These are phyloP conservation scores for Hypoxylon cercidicola DNA, from an alignment of 495 filamentous ascomycete genomes.

Conservation along the genomic window DNA sequence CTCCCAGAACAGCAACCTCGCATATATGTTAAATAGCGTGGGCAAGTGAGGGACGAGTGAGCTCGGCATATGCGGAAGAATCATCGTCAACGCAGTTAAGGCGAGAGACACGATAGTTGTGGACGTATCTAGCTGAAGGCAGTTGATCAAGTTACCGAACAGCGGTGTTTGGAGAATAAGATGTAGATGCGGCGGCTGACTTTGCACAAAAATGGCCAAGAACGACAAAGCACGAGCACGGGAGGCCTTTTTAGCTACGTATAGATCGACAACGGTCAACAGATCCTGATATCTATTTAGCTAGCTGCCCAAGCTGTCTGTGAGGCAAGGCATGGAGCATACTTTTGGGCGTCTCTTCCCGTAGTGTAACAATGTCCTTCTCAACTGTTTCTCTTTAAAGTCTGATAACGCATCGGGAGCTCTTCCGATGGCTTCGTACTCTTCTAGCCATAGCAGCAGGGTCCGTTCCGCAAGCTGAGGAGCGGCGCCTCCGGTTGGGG, in stretches of 20 bases:
- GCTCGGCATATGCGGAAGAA: constrained; percentile 77
- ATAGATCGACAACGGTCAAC: constrained; percentile 66
- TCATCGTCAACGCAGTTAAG: constrained; percentile 75
- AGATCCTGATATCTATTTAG: constrained; percentile 62
- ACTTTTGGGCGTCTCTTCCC: constrained; percentile 76
- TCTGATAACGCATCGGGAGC: constrained; percentile 57
- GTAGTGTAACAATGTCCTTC: constrained; percentile 64
- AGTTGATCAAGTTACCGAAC: constrained; percentile 72
- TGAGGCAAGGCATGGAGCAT: constrained; percentile 17
- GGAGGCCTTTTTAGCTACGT: constrained; percentile 67
- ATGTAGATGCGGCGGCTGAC: constrained; percentile 77
- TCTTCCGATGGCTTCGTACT: constrained; percentile 56
- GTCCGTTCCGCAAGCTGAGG: constrained; percentile 63
- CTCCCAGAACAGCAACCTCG: constrained; percentile 78
- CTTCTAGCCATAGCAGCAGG: constrained; percentile 68
- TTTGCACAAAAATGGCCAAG: constrained; percentile 70
- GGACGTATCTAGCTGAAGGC: constrained; percentile 76
- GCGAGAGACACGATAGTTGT: constrained; percentile 74
- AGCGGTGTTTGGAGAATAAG: constrained; percentile 72
- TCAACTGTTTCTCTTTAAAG: constrained; percentile 64
- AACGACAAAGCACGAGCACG: constrained; percentile 68
- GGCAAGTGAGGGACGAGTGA: constrained; percentile 70
- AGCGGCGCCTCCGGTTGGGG: constrained; percentile 51
- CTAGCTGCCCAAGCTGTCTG: constrained; percentile 4
- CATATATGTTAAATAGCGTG: constrained; percentile 79